Evolutionary conservation across 768 basidiomycete species (phyloP).

Genomic region (Lentinula raphanica): DNA sequence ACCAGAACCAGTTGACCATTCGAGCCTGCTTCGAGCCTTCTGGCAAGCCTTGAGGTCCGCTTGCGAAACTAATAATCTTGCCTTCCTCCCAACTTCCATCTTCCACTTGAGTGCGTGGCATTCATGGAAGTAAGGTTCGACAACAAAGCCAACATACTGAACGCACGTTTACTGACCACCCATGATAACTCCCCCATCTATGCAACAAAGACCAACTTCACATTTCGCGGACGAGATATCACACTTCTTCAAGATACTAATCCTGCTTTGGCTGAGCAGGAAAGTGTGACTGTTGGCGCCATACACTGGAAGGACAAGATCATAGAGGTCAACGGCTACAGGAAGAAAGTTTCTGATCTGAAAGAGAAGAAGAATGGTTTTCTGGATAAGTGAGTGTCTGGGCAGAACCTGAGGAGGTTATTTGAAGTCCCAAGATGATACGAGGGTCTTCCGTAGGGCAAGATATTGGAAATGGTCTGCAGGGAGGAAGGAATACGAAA

Average conservation of each 20-base stretch:
- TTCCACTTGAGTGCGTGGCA: not conserved
- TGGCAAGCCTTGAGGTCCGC: no score
- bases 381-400: conserved; percentile 26
- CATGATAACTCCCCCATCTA: conserved; percentile 44
- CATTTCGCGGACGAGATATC: conserved; percentile 35
- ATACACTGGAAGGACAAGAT: conserved; percentile 48
- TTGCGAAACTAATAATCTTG: no score
- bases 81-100: no score
- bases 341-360: conserved; percentile 34
- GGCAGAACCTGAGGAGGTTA: not conserved
- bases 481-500: conserved; percentile 39
- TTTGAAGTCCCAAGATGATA: not conserved
- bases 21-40: no score
- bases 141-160: conserved; percentile 45
- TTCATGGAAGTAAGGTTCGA: conserved; percentile 49
- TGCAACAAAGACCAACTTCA: conserved; percentile 36
- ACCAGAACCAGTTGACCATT: no score
- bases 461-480: conserved; percentile 41
- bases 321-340: conserved; percentile 40
- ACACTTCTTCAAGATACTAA: conserved; percentile 46
- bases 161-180: conserved; percentile 34
- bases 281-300: conserved; percentile 30
- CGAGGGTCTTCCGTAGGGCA: conserved; percentile 20
- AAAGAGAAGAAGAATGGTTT: conserved; percentile 34
- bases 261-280: conserved; percentile 25